phyloP scores from a whole-genome alignment of 1,284 basidiomycete species.

The Melampsora abietis-canadensis region DNA sequence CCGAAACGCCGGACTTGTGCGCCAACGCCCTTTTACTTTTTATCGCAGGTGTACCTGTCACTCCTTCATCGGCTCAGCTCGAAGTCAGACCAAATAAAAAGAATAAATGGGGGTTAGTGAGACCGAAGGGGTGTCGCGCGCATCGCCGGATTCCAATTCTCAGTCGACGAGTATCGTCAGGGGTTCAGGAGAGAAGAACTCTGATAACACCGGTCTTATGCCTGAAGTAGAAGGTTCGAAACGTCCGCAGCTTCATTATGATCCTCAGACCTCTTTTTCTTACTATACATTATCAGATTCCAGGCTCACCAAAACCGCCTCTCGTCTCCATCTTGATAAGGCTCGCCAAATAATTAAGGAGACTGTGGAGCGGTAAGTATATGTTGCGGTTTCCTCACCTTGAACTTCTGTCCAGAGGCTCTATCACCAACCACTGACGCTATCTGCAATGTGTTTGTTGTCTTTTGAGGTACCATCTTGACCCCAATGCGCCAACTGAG shows the following conservation, averaged over 20 bases:
- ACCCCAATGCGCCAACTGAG: constrained; percentile 40
- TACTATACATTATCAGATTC: not conserved
- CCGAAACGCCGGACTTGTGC: no score
- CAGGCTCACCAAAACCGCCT: constrained; percentile 20
- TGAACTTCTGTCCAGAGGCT: not conserved
- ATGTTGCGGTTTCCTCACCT: not conserved
- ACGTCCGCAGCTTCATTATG: not conserved
- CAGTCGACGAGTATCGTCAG: no score
- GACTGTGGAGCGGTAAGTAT: constrained; percentile 15
- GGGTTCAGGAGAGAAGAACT: no score
- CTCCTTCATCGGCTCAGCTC: no score
- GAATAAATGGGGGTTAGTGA: no score
- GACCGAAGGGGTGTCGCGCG: no score
- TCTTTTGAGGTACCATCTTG: constrained; percentile 34
- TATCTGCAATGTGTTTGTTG: not conserved
- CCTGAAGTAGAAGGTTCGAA: not conserved
- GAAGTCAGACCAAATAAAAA: no score
- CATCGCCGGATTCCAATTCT: no score
- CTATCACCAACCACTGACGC: not conserved
- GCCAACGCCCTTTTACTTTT: no score
- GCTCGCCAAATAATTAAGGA: constrained; percentile 30
- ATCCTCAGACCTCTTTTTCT: not conserved
- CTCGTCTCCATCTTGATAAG: constrained; percentile 15
- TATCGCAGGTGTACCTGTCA: no score
- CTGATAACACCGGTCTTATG: no score